Percentiles rank a stretch among this genome's conserved stretches.
Evolutionary conservation across 768 basidiomycete species (phyloP).

Genomic region (Gyrodon lividus): DNA sequence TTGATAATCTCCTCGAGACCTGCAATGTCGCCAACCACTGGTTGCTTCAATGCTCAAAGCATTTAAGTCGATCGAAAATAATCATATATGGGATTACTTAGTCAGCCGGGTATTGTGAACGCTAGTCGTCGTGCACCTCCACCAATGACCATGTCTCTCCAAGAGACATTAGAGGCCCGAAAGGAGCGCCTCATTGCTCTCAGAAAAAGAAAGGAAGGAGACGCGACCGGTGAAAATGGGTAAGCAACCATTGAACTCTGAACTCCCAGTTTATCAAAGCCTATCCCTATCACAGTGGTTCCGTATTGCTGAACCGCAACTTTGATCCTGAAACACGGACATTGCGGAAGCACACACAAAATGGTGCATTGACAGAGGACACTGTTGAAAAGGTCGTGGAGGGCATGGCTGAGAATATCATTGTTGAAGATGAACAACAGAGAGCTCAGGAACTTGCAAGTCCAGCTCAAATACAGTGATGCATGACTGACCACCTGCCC

Average conservation of each 20-base stretch:
- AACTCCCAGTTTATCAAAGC: conserved; percentile 13
- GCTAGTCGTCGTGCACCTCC: background rate
- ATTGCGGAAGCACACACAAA: conserved; percentile 61
- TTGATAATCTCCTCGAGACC: background rate
- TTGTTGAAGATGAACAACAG: conserved; percentile 82
- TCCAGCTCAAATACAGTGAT: conserved; percentile 10
- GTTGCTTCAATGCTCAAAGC: too few species aligned
- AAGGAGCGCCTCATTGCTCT: conserved; percentile 81
- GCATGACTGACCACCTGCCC: conserved; percentile 17
- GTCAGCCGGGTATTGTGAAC: conserved; percentile 26
- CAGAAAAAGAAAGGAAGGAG: conserved; percentile 68
- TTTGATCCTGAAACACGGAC: conserved; percentile 89
- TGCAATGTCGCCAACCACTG: too few species aligned
- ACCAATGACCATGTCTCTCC: conserved; percentile 55
- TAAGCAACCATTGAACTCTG: conserved; percentile 28
- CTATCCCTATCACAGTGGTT: conserved; percentile 34
- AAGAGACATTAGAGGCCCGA: conserved; percentile 74
- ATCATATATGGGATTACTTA: conserved; percentile 20
- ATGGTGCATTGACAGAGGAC: conserved; percentile 63
- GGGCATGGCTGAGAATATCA: conserved; percentile 81
- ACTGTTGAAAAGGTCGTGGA: conserved; percentile 86
- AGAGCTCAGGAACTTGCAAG: conserved; percentile 85
- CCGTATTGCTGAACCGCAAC: conserved; percentile 70
- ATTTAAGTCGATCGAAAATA: background rate
- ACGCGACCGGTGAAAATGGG: conserved; percentile 40